A percentile compares a stretch with the other conserved stretches of the same genome.
Conservation (phyloP, 371 early-diverging fungal species). For the Mortierella sp. region DNA sequence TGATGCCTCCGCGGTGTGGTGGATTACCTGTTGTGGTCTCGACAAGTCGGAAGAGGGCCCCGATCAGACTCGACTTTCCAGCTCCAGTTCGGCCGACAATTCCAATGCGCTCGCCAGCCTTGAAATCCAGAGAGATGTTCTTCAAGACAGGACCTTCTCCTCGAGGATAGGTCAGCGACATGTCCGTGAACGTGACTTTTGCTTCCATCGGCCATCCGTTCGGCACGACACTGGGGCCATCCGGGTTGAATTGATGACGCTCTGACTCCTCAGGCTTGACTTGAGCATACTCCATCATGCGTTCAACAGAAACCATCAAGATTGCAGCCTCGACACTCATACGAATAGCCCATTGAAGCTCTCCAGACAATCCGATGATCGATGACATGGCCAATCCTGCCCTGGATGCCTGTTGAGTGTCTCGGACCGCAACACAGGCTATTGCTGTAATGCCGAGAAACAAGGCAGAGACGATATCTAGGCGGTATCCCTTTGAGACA, state of each 20-base stretch:
- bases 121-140: slow-evolving; percentile 55
- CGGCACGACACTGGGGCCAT: slow-evolving; percentile 26
- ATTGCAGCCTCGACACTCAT: slow-evolving; percentile 59
- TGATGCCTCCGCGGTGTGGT: slow-evolving; percentile 56
- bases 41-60: slow-evolving; percentile 66
- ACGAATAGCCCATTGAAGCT: slow-evolving; percentile 56
- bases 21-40: slow-evolving; percentile 48
- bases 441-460: slow-evolving; percentile 54
- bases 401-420: slow-evolving; percentile 35
- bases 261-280: slow-evolving; percentile 60
- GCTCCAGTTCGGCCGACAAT: slow-evolving; percentile 67
- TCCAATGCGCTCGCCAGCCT: slow-evolving; percentile 58
- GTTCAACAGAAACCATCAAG: slow-evolving; percentile 56
- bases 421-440: slow-evolving; percentile 52
- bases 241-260: slow-evolving; percentile 23
- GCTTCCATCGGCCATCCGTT: slow-evolving; percentile 59
- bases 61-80: slow-evolving; percentile 71
- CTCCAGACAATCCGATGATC: slow-evolving; percentile 54
- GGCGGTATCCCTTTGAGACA: slow-evolving; percentile 36
- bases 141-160: slow-evolving; percentile 52
- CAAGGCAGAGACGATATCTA: slow-evolving; percentile 59
- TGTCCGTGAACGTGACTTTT: slow-evolving; percentile 50
- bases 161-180: slow-evolving; percentile 57
- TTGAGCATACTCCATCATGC: slow-evolving; percentile 67
- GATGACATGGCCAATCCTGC: slow-evolving; percentile 56